Conservation (phyloP, 352 stramenopile species). For the Pythium folliculosum region DNA sequence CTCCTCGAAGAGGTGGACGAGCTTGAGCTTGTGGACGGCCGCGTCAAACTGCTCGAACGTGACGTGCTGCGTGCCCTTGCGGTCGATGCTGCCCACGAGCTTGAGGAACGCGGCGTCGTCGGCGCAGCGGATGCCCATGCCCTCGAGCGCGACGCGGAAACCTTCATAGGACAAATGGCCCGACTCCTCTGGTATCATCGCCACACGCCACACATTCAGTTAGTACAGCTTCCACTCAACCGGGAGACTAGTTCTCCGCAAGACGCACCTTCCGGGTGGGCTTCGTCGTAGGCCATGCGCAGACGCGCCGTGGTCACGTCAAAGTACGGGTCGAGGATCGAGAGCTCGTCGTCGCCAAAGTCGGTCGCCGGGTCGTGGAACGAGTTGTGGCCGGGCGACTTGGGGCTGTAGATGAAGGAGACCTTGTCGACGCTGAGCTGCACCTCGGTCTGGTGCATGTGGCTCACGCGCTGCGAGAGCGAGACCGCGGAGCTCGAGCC, state of each 20-base stretch:
- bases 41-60: slow-evolving; percentile 78
- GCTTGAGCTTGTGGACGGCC: slow-evolving; percentile 84
- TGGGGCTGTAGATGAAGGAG: slow-evolving; percentile 78
- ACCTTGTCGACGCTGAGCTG: slow-evolving; percentile 82
- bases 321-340: slow-evolving; percentile 87
- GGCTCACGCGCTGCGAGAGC: slow-evolving; percentile 14
- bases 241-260: background rate
- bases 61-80: slow-evolving; percentile 41
- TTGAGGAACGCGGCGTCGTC: slow-evolving; percentile 74
- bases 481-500: slow-evolving; percentile 25
- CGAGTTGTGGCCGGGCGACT: slow-evolving; percentile 50
- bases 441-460: slow-evolving; percentile 52
- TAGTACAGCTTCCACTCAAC: background rate
- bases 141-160: slow-evolving; percentile 61
- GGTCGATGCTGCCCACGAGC: slow-evolving; percentile 70
- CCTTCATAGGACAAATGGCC: slow-evolving; percentile 56
- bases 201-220: background rate
- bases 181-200: slow-evolving; percentile 21
- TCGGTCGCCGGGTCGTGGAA: slow-evolving; percentile 46
- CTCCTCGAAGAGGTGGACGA: slow-evolving; percentile 87
- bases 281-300: slow-evolving; percentile 70
- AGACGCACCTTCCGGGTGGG: slow-evolving; percentile 41
- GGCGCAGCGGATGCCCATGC: slow-evolving; percentile 70
- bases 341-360: slow-evolving; percentile 66
- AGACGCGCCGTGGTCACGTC: slow-evolving; percentile 78